Evolutionary conservation across 2,329 filamentous ascomycete species (phyloP), one percentile per base, ranked within the genome.

Genomic region (Acephala macrosclerotiorum): DNA sequence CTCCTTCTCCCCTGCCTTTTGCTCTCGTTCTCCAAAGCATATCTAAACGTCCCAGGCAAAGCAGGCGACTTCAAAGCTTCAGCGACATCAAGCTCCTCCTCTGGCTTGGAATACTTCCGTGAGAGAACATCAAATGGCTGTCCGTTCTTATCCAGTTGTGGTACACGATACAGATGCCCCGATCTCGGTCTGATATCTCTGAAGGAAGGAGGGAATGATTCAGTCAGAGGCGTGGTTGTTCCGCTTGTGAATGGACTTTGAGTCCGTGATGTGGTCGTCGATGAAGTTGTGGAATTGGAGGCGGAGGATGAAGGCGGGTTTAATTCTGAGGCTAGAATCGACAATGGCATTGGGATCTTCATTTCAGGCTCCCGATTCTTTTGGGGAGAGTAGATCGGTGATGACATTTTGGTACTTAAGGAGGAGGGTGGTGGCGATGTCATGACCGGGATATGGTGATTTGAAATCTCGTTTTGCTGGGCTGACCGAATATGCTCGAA

Each of bases 21-120:
- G 9, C 3, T 22, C 47, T 53, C 49, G 25, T 18, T 29, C 12
- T 29, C 25, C 12, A 33, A 11, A 14, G 12, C 49, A 53, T 33
- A 11, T 25, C 38, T 12, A 25, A 49, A 61, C n/a, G 57, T 58
- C 6, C 64, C 64, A 3, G 60, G 59, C 22, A 66, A n/a, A 29
- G 64, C 42, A 12, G 40, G 40, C 2, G 38, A 36, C 9, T 35
- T 45, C n/a, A 66, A 26, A n/a, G 59, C 64, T 26, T 66, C 64
- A 20, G 42, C 64, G 16, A 66, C 22, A 26, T 62, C 47, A 22
- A 62, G 11, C 20, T 66, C 64, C 42, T 55, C 42, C 11, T 35
- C 29, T 29, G 63, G 63, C 59, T 65, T 61, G 18, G 9, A 14
- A 18, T 59, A 66, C 3, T 8, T 55, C 7, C 64, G 55, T 33